A percentile compares a stretch with the other conserved stretches of the same genome.
phyloP scores from a whole-genome alignment of 352 stramenopile genomes.

The Phytophthora europaea region DNA sequence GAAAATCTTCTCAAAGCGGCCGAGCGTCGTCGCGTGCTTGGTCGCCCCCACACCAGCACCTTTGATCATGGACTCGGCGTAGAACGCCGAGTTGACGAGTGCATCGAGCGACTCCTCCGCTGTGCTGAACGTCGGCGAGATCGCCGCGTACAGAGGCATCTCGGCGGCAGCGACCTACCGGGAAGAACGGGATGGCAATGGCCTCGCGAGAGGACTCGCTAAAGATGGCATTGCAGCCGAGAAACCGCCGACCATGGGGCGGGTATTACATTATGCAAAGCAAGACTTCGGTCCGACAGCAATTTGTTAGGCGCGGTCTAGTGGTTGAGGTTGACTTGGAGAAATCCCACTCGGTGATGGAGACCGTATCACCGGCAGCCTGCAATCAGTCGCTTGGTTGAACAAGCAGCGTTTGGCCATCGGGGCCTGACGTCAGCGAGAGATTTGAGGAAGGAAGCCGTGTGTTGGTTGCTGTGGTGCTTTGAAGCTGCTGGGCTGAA shows the following conservation, averaged over 20 bases:
- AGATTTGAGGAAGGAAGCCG: conserved; percentile 19
- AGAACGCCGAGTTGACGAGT: conserved; percentile 64
- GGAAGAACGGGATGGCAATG: not conserved
- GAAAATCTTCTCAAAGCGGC: conserved; percentile 71
- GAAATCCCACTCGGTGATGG: conserved; percentile 19
- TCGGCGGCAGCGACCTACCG: not conserved
- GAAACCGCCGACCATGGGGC: conserved; percentile 20
- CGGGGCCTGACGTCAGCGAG: not conserved
- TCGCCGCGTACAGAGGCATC: conserved; percentile 70
- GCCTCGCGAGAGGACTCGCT: not conserved
- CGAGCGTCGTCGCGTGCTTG: conserved; percentile 54
- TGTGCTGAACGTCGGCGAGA: conserved; percentile 71
- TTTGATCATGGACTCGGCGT: conserved; percentile 54
- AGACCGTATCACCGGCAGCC: conserved; percentile 6
- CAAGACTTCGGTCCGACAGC: not conserved
- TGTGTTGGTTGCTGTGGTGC: not conserved
- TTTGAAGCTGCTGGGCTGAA: not conserved
- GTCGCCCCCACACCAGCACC: conserved; percentile 39
- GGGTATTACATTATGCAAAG: conserved; percentile 12
- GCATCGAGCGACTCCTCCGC: conserved; percentile 63
- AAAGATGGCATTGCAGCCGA: conserved; percentile 8
- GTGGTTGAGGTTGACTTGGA: conserved; percentile 15
- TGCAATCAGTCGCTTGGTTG: conserved; percentile 26
- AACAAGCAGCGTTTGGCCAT: conserved; percentile 1
- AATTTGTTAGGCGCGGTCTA: not conserved